phyloP scores from a whole-genome alignment of 2,329 filamentous ascomycete species.

The Coniochaeta sp. region DNA sequence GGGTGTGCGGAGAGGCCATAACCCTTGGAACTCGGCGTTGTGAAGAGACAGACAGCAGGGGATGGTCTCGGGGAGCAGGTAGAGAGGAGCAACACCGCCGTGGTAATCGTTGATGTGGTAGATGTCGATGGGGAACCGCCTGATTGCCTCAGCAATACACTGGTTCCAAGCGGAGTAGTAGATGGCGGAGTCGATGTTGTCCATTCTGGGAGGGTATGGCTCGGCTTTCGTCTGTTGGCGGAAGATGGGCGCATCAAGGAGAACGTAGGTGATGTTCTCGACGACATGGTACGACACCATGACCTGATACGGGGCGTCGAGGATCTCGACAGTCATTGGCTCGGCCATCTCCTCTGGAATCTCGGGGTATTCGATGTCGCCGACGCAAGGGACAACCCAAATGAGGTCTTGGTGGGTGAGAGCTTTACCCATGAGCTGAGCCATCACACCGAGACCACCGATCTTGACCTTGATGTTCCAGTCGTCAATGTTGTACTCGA shows the following conservation, averaged over 20 bases:
- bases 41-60: constrained; percentile 57
- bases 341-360: constrained; percentile 43
- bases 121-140: constrained; percentile 39
- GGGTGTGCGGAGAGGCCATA: constrained; percentile 59
- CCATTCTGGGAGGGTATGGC: constrained; percentile 61
- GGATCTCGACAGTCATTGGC: constrained; percentile 53
- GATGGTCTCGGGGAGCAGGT: constrained; percentile 53
- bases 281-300: constrained; percentile 55
- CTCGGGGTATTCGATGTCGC: constrained; percentile 53
- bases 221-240: constrained; percentile 53
- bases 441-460: constrained; percentile 62
- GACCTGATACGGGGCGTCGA: constrained; percentile 51
- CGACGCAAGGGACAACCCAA: constrained; percentile 55
- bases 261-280: constrained; percentile 60
- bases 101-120: constrained; percentile 29
- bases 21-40: constrained; percentile 61
- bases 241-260: constrained; percentile 60
- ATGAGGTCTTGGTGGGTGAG: constrained; percentile 57
- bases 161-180: constrained; percentile 67
- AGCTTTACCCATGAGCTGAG: constrained; percentile 60
- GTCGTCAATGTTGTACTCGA: constrained; percentile 62
- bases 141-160: constrained; percentile 56
- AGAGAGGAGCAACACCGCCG: constrained; percentile 44
- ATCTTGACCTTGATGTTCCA: constrained; percentile 67
- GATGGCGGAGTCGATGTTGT: constrained; percentile 59